Conservation (phyloP, 2,329 filamentous ascomycete genomes). For the Canariomyces notabilis region DNA sequence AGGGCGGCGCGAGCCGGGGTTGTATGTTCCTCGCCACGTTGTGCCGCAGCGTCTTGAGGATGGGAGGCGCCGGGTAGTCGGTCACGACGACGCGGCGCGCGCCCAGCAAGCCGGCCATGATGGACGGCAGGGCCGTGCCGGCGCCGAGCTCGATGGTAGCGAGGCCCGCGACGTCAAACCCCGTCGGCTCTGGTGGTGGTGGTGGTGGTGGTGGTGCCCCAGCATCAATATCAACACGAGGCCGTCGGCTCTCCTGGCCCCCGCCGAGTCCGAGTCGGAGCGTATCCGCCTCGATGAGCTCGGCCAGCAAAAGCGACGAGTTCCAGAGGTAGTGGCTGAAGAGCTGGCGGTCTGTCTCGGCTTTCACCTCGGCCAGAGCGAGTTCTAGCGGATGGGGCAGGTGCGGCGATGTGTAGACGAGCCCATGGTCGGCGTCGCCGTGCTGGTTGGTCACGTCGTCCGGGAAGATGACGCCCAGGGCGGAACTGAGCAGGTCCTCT, state of each 20-base stretch:
- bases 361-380: slow-evolving; percentile 43
- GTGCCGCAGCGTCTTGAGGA: slow-evolving; percentile 52
- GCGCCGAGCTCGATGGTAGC: slow-evolving; percentile 62
- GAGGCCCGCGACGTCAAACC: slow-evolving; percentile 47
- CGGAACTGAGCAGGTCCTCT: slow-evolving; percentile 56
- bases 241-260: no score
- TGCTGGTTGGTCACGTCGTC: slow-evolving; percentile 64
- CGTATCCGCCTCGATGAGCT: slow-evolving; percentile 49
- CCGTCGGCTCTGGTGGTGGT: neutral
- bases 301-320: slow-evolving; percentile 50
- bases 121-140: slow-evolving; percentile 53
- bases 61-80: slow-evolving; percentile 60
- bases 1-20: slow-evolving; percentile 31
- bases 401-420: slow-evolving; percentile 54
- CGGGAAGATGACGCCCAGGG: slow-evolving; percentile 60
- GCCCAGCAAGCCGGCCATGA: slow-evolving; percentile 45
- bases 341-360: slow-evolving; percentile 51
- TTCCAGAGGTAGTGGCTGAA: slow-evolving; percentile 76
- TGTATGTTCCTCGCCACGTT: slow-evolving; percentile 54
- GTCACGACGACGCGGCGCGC: slow-evolving; percentile 52
- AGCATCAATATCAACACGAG: no score
- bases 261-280: slow-evolving; percentile 25
- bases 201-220: no score
- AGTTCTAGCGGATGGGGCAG: slow-evolving; percentile 42
- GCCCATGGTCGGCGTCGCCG: slow-evolving; percentile 53